phyloP scores from a whole-genome alignment of 1,284 basidiomycete genomes.

The Ganoderma boninense region DNA sequence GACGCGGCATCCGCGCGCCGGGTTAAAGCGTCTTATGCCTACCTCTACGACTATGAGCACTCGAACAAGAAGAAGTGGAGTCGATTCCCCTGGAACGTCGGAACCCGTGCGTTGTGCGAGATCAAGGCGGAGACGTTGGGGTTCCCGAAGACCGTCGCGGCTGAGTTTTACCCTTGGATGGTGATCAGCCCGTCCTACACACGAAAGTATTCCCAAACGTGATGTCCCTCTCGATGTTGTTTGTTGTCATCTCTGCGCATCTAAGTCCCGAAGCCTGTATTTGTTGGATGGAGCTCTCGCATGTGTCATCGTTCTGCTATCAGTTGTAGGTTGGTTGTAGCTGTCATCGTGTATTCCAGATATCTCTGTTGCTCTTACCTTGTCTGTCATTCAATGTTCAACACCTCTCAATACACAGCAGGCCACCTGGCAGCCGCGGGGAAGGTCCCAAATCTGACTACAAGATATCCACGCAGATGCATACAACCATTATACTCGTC shows the following conservation, averaged over 20 bases:
- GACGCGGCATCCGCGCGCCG: conserved; percentile 43
- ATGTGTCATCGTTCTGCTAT: conserved; percentile 2
- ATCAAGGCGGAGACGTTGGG: conserved; percentile 52
- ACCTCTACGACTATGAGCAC: conserved; percentile 47
- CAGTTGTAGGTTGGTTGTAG: not conserved
- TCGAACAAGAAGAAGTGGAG: conserved; percentile 37
- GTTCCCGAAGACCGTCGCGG: conserved; percentile 25
- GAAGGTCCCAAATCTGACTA: not conserved
- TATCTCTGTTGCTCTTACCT: not conserved
- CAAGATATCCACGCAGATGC: conserved; percentile 7
- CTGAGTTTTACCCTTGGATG: conserved; percentile 25
- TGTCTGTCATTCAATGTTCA: not conserved
- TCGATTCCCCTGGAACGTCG: conserved; percentile 62
- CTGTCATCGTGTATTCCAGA: not conserved
- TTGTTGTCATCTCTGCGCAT: conserved; percentile 15
- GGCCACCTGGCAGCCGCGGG: not conserved
- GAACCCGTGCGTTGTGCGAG: conserved; percentile 55
- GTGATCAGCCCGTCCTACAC: conserved; percentile 16
- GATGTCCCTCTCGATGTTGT: not conserved
- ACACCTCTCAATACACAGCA: not conserved
- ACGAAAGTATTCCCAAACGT: conserved; percentile 14
- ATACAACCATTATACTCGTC: not conserved
- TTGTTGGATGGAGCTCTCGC: conserved; percentile 3
- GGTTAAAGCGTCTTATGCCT: conserved; percentile 62
- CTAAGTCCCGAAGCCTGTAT: not conserved